Base-by-base conservation (phyloP, 805 yeast species). In the Millerozyma acaciae region DNA sequence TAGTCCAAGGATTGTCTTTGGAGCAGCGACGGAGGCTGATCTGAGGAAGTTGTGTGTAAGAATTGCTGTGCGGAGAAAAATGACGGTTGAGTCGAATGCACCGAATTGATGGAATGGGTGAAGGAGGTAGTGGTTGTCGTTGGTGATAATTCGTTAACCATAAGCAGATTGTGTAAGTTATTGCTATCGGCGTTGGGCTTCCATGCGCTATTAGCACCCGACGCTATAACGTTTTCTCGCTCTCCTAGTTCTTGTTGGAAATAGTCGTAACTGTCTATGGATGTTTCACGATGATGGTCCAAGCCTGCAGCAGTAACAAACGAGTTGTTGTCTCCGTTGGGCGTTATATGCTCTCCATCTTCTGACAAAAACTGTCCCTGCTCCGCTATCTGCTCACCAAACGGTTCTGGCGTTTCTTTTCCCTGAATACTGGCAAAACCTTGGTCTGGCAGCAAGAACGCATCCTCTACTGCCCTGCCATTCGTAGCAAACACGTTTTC, bases 11-110 rank as follows among this genome's bases (percentile, higher is more conserved):
- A 57, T 7, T 53, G 55, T 5, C 69, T 42, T 26, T 51, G 50
- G 17, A 48, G 45, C 4, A 50, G 37, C 8, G 56, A 43, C 8
- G 60, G 57, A 4, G 59, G 47, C 34, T 58, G 65, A 16, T 66
- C 73, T 13, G 66, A 32, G 25, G 68, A 64, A 32, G 53, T 57
- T 18, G 70, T 48, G 3, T 57, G 44, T 25, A 65, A 45, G 45
- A 53, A 62, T 39, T 65, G 73, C 22, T 64, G 64, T 4, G 73
- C 71, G 1, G 67, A 60, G 39, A 65, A 62, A 37, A 63, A 66
- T 4, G 69, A 63, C 5, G 65, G 69, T 34, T 65, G 73, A 3
- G 62, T 51, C 25, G 68, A 64, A 37, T 65, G 70, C 10, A 64
- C 41, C 2, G 70, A 63, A 18, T 57, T 52, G 2, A 62, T 50